These are phyloP conservation scores for Asparagopsis taxiformis DNA, from an alignment of 31 red algal genomes.

Conservation along the genomic window DNA sequence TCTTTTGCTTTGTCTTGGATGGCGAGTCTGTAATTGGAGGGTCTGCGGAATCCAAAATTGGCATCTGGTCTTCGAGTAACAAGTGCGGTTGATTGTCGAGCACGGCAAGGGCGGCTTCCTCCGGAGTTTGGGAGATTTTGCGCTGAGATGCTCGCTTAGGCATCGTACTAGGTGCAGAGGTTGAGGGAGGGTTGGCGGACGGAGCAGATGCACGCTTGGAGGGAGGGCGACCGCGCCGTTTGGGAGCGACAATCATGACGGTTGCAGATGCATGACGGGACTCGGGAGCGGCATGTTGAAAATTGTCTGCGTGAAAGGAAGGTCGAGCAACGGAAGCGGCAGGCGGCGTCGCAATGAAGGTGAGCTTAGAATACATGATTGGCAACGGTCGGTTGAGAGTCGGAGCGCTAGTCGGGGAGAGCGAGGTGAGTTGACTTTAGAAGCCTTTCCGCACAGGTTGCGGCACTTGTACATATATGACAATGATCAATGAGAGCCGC, in stretches of 20 bases:
- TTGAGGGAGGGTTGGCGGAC: background rate
- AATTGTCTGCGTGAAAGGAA: background rate
- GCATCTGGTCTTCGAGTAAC: background rate
- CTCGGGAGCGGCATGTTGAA: background rate
- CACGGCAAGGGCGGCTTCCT: background rate
- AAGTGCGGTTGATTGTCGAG: background rate
- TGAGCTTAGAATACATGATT: background rate
- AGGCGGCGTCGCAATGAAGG: constrained; percentile 7
- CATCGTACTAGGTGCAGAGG: background rate
- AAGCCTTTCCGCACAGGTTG: too few relatives aligned
- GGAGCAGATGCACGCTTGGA: constrained; percentile 14
- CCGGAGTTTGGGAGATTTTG: background rate
- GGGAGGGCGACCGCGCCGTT: constrained; percentile 38
- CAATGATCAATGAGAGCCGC: too few relatives aligned
- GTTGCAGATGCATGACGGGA: constrained; percentile 2
- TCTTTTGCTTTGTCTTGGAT: background rate
- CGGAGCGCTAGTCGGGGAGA: background rate
- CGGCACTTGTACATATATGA: too few relatives aligned
- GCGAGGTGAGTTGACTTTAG: background rate
- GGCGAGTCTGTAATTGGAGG: background rate
- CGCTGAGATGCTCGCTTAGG: too few relatives aligned
- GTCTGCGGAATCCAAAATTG: background rate
- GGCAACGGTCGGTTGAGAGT: background rate
- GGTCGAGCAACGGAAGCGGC: background rate
- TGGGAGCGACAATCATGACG: constrained; percentile 48